Evolutionary conservation across 2,329 filamentous ascomycete species (phyloP), one percentile per base, ranked within the genome.

Genomic region (Diplodia seriata): DNA sequence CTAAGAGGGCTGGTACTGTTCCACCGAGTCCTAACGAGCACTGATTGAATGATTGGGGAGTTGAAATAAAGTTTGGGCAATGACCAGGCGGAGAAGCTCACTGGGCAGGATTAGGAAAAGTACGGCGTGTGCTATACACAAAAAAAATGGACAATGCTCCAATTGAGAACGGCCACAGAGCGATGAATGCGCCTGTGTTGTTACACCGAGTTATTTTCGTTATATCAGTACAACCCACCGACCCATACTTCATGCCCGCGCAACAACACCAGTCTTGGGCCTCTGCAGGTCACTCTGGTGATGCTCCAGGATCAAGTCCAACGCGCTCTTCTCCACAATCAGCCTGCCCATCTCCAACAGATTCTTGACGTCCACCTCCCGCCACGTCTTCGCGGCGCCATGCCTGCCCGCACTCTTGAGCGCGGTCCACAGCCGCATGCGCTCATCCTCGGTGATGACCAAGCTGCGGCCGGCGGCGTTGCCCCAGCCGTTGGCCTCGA

Each of bases 321-420:
- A 84, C 43, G 94, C 94, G 51, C 83, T 81, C 78, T 91, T 88
- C 86, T 99, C 95, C 74, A 99, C 88, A 69, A 99, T 89, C 69
- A 99, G 83, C 74, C 93, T 89, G 66, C 91, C 91, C 66, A 90
- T 89, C 82, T 95, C 92, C 72, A 99, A 81, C 71, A 99, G 80
- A 78, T 98, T 92, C 86, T 98, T 99, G 70, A 99, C 93, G 80
- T 98, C 95, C 43, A 99, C 92, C 70, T 97, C 91, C n/a, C 85
- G 82, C 69, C 90, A 83, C 68, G 87, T 85, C 72, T 93, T 82
- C 9, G 90, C 90, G 67, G 82, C 9, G 85, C 86, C 70, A 90
- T 80, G 69, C 86, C 81, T 66, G 84, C 82, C 79, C 82, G 62
- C 86, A 2, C 15, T 81, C 63, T 86, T 85, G 76, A 97, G 83